These are phyloP conservation scores for Ambrosia artemisiifolia DNA, from an alignment of 129 eudicot genomes.

Conservation along the genomic window DNA sequence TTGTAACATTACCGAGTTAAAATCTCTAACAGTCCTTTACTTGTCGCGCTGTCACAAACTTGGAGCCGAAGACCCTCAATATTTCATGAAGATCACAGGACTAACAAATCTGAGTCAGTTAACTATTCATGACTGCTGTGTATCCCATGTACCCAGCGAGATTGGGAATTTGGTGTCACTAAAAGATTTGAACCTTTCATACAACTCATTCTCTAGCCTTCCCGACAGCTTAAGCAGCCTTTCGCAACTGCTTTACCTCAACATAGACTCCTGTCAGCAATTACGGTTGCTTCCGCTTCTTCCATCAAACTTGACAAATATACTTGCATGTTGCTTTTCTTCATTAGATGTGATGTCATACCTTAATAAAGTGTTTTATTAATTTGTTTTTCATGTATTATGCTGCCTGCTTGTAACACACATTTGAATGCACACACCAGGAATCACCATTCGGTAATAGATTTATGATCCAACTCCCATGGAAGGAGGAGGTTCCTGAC, in stretches of 20 bases:
- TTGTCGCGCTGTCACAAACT: background rate
- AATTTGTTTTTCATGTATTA: too few relatives aligned
- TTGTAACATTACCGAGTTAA: background rate
- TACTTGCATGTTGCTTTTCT: background rate
- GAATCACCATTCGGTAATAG: background rate
- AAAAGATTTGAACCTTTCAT: background rate
- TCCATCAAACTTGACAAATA: background rate
- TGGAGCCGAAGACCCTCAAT: conserved; percentile 10
- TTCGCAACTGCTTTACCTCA: background rate
- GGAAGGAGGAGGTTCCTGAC: background rate
- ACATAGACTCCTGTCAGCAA: background rate
- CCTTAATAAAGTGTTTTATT: background rate
- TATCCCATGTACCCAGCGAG: conserved; percentile 13
- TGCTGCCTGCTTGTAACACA: background rate
- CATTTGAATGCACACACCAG: conserved; percentile 3
- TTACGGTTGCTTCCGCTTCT: conserved; percentile 6
- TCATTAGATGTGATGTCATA: too few relatives aligned
- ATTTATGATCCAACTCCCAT: background rate
- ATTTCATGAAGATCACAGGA: conserved; percentile 11
- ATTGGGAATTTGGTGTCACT: conserved; percentile 22
- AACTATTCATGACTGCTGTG: background rate
- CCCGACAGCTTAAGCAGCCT: conserved; percentile 19
- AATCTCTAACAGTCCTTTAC: background rate
- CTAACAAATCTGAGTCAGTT: background rate
- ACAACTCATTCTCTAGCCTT: conserved; percentile 3